A percentile compares a stretch with the other conserved stretches of the same genome.
Conservation (phyloP, 345 rosid species). For the Gossypium australe region DNA sequence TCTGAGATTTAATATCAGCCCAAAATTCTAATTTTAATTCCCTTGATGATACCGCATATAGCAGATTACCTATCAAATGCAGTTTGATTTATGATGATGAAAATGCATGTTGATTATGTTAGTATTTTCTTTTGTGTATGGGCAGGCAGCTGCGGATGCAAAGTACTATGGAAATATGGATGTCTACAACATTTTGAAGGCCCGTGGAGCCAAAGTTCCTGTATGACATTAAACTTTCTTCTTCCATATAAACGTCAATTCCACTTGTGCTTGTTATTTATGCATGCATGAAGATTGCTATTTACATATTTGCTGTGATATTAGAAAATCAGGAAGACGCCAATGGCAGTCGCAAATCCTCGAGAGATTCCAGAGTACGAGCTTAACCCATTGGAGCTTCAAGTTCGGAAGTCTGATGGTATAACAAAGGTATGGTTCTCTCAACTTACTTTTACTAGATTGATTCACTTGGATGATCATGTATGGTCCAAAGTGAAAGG, state of each 20-base stretch:
- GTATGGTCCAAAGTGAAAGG: neutral
- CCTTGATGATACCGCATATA: neutral
- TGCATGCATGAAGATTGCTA: slow-evolving; percentile 1
- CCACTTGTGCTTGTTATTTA: slow-evolving; percentile 2
- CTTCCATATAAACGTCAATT: neutral
- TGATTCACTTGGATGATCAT: slow-evolving; percentile 1
- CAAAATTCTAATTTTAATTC: neutral
- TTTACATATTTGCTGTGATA: slow-evolving; percentile 15
- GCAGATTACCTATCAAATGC: neutral
- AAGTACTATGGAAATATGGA: slow-evolving; percentile 85
- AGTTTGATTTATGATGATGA: neutral
- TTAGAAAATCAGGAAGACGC: slow-evolving; percentile 91
- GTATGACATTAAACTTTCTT: slow-evolving; percentile 27
- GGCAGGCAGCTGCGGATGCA: slow-evolving; percentile 89
- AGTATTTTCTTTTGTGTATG: neutral
- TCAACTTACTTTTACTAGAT: slow-evolving; percentile 9
- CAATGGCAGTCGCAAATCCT: slow-evolving; percentile 88
- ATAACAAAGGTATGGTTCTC: slow-evolving; percentile 57
- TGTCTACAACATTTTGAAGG: slow-evolving; percentile 69
- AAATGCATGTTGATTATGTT: neutral
- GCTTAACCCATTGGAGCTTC: slow-evolving; percentile 90
- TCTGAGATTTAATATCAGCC: neutral
- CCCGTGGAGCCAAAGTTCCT: slow-evolving; percentile 88
- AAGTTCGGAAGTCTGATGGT: slow-evolving; percentile 77
- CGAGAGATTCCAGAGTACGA: slow-evolving; percentile 93